phyloP scores from a whole-genome alignment of 2,329 filamentous ascomycete species.

The Ophiostoma himal-ulmi region DNA sequence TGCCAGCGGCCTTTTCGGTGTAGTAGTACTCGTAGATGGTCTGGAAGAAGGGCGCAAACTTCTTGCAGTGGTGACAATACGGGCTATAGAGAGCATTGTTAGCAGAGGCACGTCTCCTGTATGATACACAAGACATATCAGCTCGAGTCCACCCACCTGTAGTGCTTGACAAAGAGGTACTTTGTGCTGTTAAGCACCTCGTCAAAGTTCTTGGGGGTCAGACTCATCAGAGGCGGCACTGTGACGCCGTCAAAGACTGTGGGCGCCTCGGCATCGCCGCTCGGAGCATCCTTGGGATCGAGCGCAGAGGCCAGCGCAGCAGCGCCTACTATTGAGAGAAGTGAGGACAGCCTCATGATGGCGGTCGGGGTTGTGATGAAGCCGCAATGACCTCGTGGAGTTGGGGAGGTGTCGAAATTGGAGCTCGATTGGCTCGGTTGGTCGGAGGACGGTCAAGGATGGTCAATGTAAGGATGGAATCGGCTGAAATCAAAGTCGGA shows the following conservation, averaged over 20 bases:
- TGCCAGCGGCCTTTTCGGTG: conserved; percentile 63
- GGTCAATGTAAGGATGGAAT: background rate
- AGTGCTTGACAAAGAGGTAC: conserved; percentile 57
- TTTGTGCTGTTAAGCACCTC: conserved; percentile 49
- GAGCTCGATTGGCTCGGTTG: background rate
- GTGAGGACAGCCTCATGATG: conserved; percentile 42
- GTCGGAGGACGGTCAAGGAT: background rate
- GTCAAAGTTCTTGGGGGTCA: conserved; percentile 54
- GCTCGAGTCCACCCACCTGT: conserved; percentile 48
- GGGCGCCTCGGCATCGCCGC: conserved; percentile 39
- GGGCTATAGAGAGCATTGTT: conserved; percentile 38
- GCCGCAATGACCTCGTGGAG: background rate
- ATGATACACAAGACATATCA: background rate
- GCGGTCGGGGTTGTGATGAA: background rate
- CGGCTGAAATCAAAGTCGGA: background rate
- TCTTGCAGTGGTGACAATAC: conserved; percentile 66
- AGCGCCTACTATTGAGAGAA: conserved; percentile 45
- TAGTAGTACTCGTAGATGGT: conserved; percentile 93
- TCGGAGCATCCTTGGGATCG: conserved; percentile 12
- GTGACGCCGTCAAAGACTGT: conserved; percentile 62
- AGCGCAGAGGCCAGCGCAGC: conserved; percentile 38
- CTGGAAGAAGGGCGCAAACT: conserved; percentile 79
- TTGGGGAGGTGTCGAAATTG: background rate
- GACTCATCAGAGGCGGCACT: conserved; percentile 59
- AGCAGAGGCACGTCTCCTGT: background rate